Evolutionary conservation across 306 rosid genomes (phyloP), one percentile per base, ranked within the genome.

Genomic region (Vigna unguiculata): DNA sequence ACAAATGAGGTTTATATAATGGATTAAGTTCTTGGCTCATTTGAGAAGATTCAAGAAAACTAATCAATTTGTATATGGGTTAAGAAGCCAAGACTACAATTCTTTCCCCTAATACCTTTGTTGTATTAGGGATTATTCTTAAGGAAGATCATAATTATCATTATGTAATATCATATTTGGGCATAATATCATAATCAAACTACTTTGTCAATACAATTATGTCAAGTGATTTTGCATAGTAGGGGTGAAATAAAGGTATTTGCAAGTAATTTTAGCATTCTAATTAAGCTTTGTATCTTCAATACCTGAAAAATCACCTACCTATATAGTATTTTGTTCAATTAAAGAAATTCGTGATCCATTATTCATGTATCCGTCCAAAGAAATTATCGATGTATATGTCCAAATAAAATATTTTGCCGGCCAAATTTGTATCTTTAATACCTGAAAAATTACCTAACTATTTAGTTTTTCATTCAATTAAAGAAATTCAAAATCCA

Each of bases 41-140:
- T 76, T 7, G 53, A 53, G 24, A 54, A 58, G 22, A 59, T 75
- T 54, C 60, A 51, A 58, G 24, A 49, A 74, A 66, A 12, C 58
- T 49, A 24, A 15, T 38, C 28, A 65, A 65, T 40, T 48, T 59
- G 64, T 51, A 60, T 38, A 14, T 52, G 51, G 78, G 47, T 65
- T 54, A 64, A 22, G 55, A 66, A 43, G 30, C 47, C 48, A 34
- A 13, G 9, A 54, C 41, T 19, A 11, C 38, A n/a, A 34, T 21
- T 51, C 2, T 34, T 69, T 6, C 6, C 48, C 59, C 11, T 13
- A 8, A 17, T 68, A 57, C 52, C n/a, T 61, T 47, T 61, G 51
- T 30, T 49, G 20, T 16, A 4, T 69, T 46, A 9, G 63, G 68
- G n/a, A 28, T 40, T 9, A 40, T 7, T 2, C 9, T 25, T 20